These are phyloP conservation scores for Microcyclospora tardicrescens DNA, from an alignment of 2,329 filamentous ascomycete genomes.

Conservation along the genomic window DNA sequence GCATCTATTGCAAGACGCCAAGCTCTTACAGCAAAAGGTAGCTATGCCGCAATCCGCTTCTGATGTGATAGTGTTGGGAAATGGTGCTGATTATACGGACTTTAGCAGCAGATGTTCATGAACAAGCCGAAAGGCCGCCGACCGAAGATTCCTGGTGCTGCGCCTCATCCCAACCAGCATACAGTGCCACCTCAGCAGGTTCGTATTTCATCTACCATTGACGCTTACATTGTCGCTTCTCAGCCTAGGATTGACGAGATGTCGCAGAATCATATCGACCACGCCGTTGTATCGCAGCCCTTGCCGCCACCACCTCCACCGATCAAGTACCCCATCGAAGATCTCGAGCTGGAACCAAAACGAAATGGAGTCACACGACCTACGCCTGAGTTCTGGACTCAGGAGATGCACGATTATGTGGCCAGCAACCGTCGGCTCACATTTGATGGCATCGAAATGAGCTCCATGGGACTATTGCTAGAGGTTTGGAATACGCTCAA, in stretches of 20 bases:
- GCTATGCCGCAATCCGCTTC: no score
- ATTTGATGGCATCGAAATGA: constrained; percentile 54
- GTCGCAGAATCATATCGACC: not conserved
- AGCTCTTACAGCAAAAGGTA: constrained; percentile 26
- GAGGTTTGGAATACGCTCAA: constrained; percentile 96
- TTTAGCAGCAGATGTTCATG: constrained; percentile 13
- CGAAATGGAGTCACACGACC: constrained; percentile 55
- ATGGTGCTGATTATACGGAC: no score
- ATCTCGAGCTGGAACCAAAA: constrained; percentile 65
- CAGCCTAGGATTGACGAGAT: not conserved
- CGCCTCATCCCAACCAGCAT: constrained; percentile 2
- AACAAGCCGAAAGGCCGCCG: constrained; percentile 13
- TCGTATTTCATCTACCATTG: no score
- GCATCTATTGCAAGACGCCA: constrained; percentile 69
- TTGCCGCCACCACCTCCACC: constrained; percentile 50
- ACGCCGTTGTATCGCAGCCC: constrained; percentile 21
- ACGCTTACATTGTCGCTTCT: no score
- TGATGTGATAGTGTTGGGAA: no score
- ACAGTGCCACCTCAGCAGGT: no score
- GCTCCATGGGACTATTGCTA: constrained; percentile 70
- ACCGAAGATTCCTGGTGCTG: constrained; percentile 5
- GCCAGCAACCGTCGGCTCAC: constrained; percentile 18
- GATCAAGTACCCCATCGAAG: constrained; percentile 91
- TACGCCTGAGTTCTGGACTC: constrained; percentile 62
- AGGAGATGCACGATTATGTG: constrained; percentile 25